phyloP scores from a whole-genome alignment of 371 early-diverging fungal species.

The Circinella umbellata region DNA sequence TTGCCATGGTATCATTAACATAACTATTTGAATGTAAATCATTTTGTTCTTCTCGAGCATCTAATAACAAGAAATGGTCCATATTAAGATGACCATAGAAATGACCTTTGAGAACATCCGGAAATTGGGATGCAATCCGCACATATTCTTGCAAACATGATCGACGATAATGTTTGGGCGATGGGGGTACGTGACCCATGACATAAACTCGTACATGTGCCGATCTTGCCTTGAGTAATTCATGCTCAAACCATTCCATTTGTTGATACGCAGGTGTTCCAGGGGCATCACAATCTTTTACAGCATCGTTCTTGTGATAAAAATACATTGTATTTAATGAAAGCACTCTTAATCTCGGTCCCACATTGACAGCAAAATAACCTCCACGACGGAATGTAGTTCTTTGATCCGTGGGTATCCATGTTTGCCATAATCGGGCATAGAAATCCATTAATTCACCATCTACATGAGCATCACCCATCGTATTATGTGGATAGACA shows the following conservation, averaged over 20 bases:
- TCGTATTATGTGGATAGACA: conserved; percentile 74
- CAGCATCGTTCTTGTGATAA: conserved; percentile 18
- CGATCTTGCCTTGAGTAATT: conserved; percentile 53
- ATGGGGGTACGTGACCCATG: conserved; percentile 81
- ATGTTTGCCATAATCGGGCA: conserved; percentile 57
- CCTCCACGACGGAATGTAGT: conserved; percentile 64
- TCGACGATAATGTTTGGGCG: conserved; percentile 64
- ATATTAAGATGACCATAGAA: conserved; percentile 85
- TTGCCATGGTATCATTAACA: neutral
- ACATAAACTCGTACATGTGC: conserved; percentile 53
- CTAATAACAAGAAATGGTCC: conserved; percentile 69
- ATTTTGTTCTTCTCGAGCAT: conserved; percentile 24
- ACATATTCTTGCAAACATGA: conserved; percentile 67
- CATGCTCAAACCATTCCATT: conserved; percentile 73
- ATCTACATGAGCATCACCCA: conserved; percentile 23
- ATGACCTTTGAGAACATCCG: conserved; percentile 73
- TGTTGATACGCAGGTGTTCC: conserved; percentile 68
- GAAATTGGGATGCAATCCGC: conserved; percentile 58
- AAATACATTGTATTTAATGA: conserved; percentile 26
- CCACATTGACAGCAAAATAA: conserved; percentile 21
- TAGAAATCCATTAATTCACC: conserved; percentile 38
- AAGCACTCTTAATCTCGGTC: conserved; percentile 15
- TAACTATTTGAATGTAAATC: neutral
- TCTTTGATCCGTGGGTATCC: conserved; percentile 67
- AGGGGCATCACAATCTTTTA: conserved; percentile 17